Conservation (phyloP, 73 alveolate genomes). For the Paramecium tetraurelia region DNA sequence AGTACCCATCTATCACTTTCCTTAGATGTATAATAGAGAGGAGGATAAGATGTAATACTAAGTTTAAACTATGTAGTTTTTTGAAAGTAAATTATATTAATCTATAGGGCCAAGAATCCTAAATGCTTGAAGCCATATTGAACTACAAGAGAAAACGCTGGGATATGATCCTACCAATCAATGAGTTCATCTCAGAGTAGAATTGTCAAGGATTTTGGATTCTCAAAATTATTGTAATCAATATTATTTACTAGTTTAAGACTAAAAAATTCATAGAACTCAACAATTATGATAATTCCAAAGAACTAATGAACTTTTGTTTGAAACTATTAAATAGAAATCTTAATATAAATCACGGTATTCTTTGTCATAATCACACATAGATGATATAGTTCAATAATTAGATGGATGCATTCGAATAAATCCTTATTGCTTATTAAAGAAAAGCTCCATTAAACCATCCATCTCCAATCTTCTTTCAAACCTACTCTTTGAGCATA, state of each 20-base stretch:
- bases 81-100: not conserved
- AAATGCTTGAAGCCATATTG: not conserved
- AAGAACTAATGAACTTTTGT: not conserved
- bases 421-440: not conserved
- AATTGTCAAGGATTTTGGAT: not conserved
- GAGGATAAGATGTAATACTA: not conserved
- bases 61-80: not conserved
- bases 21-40: not conserved
- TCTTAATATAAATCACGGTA: not conserved
- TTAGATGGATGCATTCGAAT: not conserved
- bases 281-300: slow-evolving; percentile 42
- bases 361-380: not conserved
- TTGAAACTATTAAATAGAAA: not conserved
- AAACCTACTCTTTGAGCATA: not conserved
- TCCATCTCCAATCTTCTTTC: not conserved
- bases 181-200: not conserved
- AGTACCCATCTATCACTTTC: not conserved
- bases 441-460: not conserved
- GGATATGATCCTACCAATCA: not conserved
- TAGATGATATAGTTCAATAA: not conserved
- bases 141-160: not conserved
- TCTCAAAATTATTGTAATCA: not conserved
- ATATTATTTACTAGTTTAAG: not conserved
- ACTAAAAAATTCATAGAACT: not conserved
- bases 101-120: not conserved